Conservation (phyloP, 495 filamentous ascomycete species). For the Penicillium chermesinum region DNA sequence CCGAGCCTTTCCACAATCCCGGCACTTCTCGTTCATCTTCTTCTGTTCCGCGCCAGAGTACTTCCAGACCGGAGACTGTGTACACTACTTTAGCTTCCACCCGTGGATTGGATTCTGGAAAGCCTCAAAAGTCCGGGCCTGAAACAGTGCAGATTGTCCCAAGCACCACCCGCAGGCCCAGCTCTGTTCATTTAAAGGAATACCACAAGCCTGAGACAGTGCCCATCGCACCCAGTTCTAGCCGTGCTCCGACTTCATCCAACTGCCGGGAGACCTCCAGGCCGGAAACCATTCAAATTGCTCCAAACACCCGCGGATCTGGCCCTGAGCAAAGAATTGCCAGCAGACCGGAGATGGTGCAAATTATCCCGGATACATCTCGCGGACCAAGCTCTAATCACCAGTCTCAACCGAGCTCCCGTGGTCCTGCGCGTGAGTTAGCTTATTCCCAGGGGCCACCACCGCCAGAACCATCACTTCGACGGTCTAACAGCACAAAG, state of each 20-base stretch:
- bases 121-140: background rate
- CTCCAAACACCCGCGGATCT: background rate
- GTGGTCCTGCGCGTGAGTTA: slow-evolving; percentile 5
- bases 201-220: background rate
- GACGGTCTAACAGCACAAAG: slow-evolving; percentile 15
- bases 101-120: background rate
- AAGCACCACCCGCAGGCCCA: background rate
- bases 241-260: background rate
- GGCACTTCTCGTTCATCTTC: background rate
- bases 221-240: background rate
- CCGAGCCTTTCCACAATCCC: background rate
- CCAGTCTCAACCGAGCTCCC: background rate
- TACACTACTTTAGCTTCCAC: background rate
- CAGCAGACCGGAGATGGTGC: slow-evolving; percentile 2
- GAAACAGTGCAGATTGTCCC: background rate
- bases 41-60: background rate
- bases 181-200: background rate
- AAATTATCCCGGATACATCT: slow-evolving; percentile 2
- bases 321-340: background rate
- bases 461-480: background rate
- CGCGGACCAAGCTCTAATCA: slow-evolving; percentile 2
- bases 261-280: background rate
- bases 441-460: background rate
- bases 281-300: background rate
- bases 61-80: background rate